Percentiles rank a stretch among this genome's conserved stretches.
Evolutionary conservation across 805 yeast species (phyloP).

Genomic region (Metschnikowia similis): DNA sequence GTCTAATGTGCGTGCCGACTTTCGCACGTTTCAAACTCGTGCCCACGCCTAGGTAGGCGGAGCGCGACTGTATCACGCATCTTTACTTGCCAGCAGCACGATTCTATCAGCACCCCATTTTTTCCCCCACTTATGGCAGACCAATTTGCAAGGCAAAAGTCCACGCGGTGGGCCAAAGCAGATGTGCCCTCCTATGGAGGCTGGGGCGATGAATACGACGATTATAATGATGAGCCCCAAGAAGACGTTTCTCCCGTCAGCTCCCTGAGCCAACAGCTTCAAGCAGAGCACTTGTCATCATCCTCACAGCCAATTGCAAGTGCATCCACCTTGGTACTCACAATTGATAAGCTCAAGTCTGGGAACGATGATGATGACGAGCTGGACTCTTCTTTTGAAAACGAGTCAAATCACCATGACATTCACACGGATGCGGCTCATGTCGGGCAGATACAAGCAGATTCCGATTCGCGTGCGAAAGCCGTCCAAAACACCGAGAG

Average conservation of each 20-base stretch:
- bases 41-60: background rate
- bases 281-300: background rate
- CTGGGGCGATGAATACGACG: constrained; percentile 37
- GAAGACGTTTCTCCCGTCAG: constrained; percentile 3
- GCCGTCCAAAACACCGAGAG: background rate
- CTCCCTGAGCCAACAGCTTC: background rate
- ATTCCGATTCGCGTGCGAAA: background rate
- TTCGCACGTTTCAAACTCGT: constrained; percentile 4
- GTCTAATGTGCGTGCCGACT: background rate
- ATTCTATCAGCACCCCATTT: background rate
- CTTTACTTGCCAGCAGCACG: background rate
- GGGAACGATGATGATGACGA: constrained; percentile 1
- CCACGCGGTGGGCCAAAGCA: constrained; percentile 42
- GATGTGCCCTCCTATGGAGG: constrained; percentile 41
- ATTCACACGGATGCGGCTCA: background rate
- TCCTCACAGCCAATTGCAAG: constrained; percentile 1
- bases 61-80: constrained; percentile 1
- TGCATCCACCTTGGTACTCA: constrained; percentile 25
- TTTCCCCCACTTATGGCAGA: constrained; percentile 21
- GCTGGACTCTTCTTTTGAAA: constrained; percentile 7
- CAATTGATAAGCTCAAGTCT: constrained; percentile 26
- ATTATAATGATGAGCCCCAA: constrained; percentile 26
- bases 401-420: background rate
- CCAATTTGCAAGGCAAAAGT: constrained; percentile 39
- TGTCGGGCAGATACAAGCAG: background rate